Conservation (phyloP, 2,329 filamentous ascomycete genomes). For the Rutstroemia sp. region DNA sequence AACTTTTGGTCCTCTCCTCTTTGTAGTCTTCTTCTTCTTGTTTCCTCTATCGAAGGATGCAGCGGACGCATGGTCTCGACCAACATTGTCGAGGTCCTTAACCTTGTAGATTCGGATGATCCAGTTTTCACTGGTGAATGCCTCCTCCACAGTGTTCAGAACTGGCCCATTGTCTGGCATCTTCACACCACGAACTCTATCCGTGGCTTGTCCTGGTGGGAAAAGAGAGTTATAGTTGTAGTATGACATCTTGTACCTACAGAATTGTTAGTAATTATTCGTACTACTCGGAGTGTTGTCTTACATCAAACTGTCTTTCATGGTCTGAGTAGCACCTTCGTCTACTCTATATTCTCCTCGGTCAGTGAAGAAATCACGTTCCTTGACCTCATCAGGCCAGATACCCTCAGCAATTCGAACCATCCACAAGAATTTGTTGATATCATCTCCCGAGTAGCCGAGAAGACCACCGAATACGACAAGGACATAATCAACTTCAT, state of each 20-base stretch:
- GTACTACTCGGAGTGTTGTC: conserved; percentile 29
- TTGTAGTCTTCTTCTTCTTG: conserved; percentile 73
- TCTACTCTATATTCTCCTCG: conserved; percentile 95
- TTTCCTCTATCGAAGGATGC: conserved; percentile 69
- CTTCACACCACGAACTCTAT: conserved; percentile 76
- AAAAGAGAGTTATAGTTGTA: conserved; percentile 94
- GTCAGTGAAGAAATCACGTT: conserved; percentile 90
- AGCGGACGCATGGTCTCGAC: conserved; percentile 70
- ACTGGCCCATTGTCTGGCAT: conserved; percentile 80
- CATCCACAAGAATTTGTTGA: conserved; percentile 99
- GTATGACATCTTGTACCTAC: conserved; percentile 99
- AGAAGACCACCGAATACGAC: conserved; percentile 93
- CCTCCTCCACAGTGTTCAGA: conserved; percentile 87
- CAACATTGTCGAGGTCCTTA: conserved; percentile 95
- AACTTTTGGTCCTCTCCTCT: conserved; percentile 64
- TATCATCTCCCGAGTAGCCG: conserved; percentile 96
- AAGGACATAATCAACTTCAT: conserved; percentile 98
- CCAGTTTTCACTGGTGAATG: conserved; percentile 99
- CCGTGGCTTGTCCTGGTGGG: conserved; percentile 80
- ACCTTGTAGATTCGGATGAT: conserved; percentile 99
- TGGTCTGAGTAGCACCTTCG: conserved; percentile 84
- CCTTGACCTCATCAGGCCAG: conserved; percentile 98
- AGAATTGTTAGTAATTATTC: conserved; percentile 19
- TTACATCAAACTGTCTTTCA: conserved; percentile 99
- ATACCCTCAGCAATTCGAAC: conserved; percentile 97